Base-by-base conservation (phyloP, 495 filamentous ascomycete genomes). In the Bacidia rubella region DNA sequence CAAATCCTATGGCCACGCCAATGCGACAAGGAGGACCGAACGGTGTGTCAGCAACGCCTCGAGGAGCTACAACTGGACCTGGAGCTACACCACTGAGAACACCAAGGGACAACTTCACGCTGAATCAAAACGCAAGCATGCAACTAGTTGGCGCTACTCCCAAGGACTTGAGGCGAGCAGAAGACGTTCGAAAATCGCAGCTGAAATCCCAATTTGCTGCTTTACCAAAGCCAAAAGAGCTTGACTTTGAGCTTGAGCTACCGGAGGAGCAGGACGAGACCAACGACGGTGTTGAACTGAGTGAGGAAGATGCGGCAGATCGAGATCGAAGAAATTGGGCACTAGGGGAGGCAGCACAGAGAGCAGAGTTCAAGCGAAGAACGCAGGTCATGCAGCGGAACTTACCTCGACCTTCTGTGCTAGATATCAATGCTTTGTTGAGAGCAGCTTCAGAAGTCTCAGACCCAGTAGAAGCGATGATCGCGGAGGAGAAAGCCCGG, bases 1-100 rank as follows among this genome's bases (percentile, higher is more conserved):
- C 92, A 1, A 98, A 98, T 64, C 92, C 92, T 20, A 73, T 98
- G 69, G 90, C 92, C 11, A 98, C 92, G 2, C 93, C 92, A 15
- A 77, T 95, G 57, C 81, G 87, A 45, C 71, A 81, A 57, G 74
- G 71, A n/a, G 74, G 67, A 49, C 59, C 56, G 0, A 78, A 77
- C 60, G 87, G 80, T 11, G 68, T 81, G 38, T 85, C 82, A 49
- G 81, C 81, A 10, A 93, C 87, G 12, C 86, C 87, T 10, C 71
- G 80, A 64, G 72, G 72, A 11, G 71, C 66, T 19, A 66, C 76
- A 11, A 55, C 62, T 54, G 70, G 77, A 3, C 74, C 81, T 49
- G 87, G 88, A 29, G 85, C 86, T 41, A 98, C 92, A 1, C 92
- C 92, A 9, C 72, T 95, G 70, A 81, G 87, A 15, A 98, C 92